A percentile compares a stretch with the other conserved stretches of the same genome.
Conservation (phyloP, 345 rosid genomes). For the Dipteronia dyeriana region DNA sequence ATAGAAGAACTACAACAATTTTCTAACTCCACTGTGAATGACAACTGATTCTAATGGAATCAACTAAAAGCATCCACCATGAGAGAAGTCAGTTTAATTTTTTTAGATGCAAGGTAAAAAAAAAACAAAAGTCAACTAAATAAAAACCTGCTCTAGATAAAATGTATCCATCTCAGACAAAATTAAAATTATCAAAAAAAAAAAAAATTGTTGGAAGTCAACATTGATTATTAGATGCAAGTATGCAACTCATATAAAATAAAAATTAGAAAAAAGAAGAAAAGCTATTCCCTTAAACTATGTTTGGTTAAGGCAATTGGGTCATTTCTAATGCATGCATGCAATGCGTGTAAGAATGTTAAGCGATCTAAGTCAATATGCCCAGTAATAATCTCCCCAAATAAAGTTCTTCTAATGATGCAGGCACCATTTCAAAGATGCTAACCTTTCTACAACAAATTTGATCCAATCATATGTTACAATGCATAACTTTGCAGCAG, state of each 20-base stretch:
- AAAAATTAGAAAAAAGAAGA: neutral
- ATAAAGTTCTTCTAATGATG: too few species aligned
- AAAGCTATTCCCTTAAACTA: neutral
- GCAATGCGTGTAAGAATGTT: neutral
- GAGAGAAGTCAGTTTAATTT: neutral
- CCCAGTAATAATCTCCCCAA: too few species aligned
- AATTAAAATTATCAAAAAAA: too few species aligned
- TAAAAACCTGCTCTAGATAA: neutral
- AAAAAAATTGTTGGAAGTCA: neutral
- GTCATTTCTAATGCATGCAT: neutral
- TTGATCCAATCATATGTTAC: too few species aligned
- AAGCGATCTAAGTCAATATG: neutral
- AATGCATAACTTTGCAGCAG: too few species aligned
- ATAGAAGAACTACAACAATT: neutral
- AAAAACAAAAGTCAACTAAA: neutral
- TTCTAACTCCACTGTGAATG: neutral
- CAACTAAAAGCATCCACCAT: neutral
- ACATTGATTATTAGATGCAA: slow-evolving; percentile 3
- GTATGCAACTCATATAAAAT: neutral
- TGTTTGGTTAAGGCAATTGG: neutral
- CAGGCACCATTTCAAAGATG: too few species aligned
- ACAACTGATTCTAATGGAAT: neutral
- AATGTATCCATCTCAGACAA: neutral
- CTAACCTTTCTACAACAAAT: too few species aligned
- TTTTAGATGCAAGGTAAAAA: neutral